phyloP scores from a whole-genome alignment of 805 yeast species.

The Starmerella powellii region DNA sequence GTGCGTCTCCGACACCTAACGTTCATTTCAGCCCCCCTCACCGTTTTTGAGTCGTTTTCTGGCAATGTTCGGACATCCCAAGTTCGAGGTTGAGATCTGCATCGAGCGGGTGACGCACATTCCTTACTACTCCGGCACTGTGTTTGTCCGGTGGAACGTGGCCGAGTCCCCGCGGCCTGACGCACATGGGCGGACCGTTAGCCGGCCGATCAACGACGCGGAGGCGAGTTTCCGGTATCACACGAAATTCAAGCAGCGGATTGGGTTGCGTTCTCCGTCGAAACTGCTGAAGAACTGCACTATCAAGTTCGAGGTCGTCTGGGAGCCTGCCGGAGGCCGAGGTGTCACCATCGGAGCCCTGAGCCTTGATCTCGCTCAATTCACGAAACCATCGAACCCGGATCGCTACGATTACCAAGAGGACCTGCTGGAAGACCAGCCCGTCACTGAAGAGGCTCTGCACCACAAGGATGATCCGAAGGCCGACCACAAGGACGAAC shows the following conservation, averaged over 20 bases:
- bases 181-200: conserved; percentile 37
- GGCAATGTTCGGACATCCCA: conserved; percentile 34
- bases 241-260: conserved; percentile 32
- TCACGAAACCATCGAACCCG: conserved; percentile 29
- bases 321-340: conserved; percentile 32
- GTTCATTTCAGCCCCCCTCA: too few species aligned
- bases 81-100: conserved; percentile 47
- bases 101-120: conserved; percentile 68
- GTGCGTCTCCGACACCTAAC: too few species aligned
- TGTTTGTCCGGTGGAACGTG: conserved; percentile 53
- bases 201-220: conserved; percentile 39
- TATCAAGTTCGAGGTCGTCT: conserved; percentile 36
- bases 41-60: too few species aligned
- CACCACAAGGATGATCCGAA: neutral
- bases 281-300: conserved; percentile 31
- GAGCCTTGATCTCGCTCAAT: conserved; percentile 60
- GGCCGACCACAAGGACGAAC: neutral
- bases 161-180: conserved; percentile 39
- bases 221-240: conserved; percentile 40
- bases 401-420: neutral
- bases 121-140: conserved; percentile 63
- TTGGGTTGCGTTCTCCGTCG: conserved; percentile 30
- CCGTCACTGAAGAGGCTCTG: too few species aligned
- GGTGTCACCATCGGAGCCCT: conserved; percentile 52
- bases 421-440: neutral